Evolutionary conservation across 2,329 filamentous ascomycete genomes (phyloP), one percentile per base, ranked within the genome.

Genomic region (Fusarium verrucosum): DNA sequence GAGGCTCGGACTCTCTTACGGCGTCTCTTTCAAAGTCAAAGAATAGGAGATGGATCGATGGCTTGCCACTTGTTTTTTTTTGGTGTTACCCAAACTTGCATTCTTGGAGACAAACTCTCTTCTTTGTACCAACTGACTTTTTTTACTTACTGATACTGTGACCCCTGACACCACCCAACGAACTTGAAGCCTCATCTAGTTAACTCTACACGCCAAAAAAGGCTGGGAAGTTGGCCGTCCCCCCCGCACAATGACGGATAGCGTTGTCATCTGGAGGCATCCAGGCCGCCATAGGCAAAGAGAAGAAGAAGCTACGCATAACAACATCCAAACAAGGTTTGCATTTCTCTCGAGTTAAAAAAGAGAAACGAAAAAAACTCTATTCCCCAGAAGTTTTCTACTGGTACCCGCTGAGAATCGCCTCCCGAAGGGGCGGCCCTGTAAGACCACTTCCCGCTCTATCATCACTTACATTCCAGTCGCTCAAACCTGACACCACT

Each of bases 381-480:
- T 66, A 64, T 66, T 46, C 19, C 32, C 47, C 43, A 53, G 46
- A 44, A 33, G 50, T 54, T 22, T 36, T 14, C 28, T 30, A 13
- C 33, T n/a, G n/a, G n/a, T n/a, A n/a, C n/a, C n/a, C 26, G 35
- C 52, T 58, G 40, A 54, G 46, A 40, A 57, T 41, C 52, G 57
- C 41, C 14, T 22, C 44, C 35, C n/a, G n/a, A n/a, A 22, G 17
- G 35, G 23, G 33, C 28, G 35, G 23, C 30, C 28, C 53, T 45
- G 47, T 49, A 41, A 55, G 38, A 35, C 43, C 33, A 28, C 56
- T 26, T 61, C 61, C 28, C 26, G 5, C 23, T 64, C 58, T 45
- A 66, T 66, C 62, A 66, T 51, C 53, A 64, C 25, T 64, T 55
- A 37, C 63, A 66, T 66, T 66, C 63, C 63, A 66, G 62, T 60